Conservation (phyloP, 179 eudicot genomes). For the Camellia oleifera region DNA sequence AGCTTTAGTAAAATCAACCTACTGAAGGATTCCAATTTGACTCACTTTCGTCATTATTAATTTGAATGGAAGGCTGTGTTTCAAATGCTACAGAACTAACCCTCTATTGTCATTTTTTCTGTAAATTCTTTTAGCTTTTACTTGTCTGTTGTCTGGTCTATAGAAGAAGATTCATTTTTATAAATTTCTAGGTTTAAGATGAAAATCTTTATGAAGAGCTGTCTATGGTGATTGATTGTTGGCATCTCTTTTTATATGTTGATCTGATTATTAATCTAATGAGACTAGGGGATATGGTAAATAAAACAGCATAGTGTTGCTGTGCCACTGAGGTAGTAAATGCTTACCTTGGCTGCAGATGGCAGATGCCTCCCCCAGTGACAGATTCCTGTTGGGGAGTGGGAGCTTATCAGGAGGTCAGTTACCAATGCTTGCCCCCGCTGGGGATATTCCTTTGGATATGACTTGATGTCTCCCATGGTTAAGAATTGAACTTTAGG, state of each 20-base stretch:
- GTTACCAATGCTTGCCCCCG: background rate
- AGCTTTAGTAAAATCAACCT: background rate
- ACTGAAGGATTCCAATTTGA: background rate
- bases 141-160: background rate
- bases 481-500: background rate
- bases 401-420: background rate
- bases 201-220: slow-evolving; percentile 2
- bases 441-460: background rate
- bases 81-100: background rate
- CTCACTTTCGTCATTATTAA: background rate
- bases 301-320: background rate
- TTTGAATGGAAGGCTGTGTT: background rate
- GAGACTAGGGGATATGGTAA: background rate
- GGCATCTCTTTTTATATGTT: background rate
- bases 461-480: slow-evolving; percentile 5
- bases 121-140: background rate
- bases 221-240: background rate
- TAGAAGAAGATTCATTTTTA: background rate
- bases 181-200: background rate
- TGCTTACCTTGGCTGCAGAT: background rate
- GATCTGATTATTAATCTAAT: background rate
- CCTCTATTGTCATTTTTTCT: background rate
- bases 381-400: background rate
- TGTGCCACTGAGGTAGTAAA: slow-evolving; percentile 1
- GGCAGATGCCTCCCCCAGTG: no score